Percentiles rank a stretch among this genome's conserved stretches.
Evolutionary conservation across 2,329 filamentous ascomycete species (phyloP).

Genomic region (Meredithiella fracta): DNA sequence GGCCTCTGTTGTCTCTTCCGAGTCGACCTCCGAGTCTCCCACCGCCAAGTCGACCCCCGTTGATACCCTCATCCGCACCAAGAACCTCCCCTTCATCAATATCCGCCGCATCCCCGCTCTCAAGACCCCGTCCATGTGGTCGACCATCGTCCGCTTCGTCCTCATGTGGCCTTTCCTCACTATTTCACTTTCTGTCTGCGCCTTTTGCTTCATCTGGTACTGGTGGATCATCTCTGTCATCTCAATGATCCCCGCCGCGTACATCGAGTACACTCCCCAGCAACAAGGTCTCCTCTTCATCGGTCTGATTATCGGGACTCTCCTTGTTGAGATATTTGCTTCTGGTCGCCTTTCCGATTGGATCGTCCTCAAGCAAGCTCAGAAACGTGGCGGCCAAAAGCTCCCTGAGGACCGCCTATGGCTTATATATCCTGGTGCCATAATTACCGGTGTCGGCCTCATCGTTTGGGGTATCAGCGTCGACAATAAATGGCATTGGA

Average conservation of each 20-base stretch:
- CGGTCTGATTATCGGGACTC: conserved; percentile 35
- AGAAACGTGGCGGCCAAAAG: conserved; percentile 23
- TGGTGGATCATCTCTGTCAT: conserved; percentile 40
- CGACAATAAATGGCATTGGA: conserved; percentile 37
- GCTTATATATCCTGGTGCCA: conserved; percentile 35
- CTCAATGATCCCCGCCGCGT: conserved; percentile 36
- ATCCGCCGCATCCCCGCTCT: conserved; percentile 31
- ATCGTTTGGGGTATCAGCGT: conserved; percentile 39
- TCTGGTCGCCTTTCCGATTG: conserved; percentile 37
- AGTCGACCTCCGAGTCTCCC: not conserved
- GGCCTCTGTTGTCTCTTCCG: not conserved
- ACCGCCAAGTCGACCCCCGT: conserved; percentile 13
- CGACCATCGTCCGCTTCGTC: conserved; percentile 28
- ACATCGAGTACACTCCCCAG: conserved; percentile 29
- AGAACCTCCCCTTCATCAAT: conserved; percentile 28
- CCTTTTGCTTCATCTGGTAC: conserved; percentile 38
- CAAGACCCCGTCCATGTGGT: conserved; percentile 32
- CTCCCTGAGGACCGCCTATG: conserved; percentile 39
- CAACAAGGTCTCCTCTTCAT: conserved; percentile 38
- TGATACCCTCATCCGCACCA: conserved; percentile 22
- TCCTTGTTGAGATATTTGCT: conserved; percentile 33
- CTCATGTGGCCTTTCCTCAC: conserved; percentile 30
- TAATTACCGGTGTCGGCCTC: conserved; percentile 31
- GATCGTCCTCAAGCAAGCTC: conserved; percentile 30
- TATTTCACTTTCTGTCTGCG: conserved; percentile 29